Evolutionary conservation across 1,284 basidiomycete genomes (phyloP).

Genomic region (Pseudozyma sp.): DNA sequence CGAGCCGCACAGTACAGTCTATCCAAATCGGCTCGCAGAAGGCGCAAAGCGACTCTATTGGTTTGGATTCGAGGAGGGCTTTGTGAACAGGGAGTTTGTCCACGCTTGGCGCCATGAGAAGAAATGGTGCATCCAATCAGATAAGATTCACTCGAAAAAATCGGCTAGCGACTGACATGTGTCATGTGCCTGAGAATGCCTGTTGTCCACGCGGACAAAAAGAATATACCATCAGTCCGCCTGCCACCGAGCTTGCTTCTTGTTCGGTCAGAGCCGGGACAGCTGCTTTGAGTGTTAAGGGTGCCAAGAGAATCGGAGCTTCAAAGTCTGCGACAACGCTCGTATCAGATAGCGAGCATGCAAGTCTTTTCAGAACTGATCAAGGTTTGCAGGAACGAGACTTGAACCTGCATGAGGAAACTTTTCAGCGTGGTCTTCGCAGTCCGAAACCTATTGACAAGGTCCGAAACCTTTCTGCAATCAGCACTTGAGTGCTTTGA

Average conservation of each 20-base stretch:
- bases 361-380: neutral
- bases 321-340: neutral
- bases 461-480: too few species aligned
- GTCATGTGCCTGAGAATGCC: too few species aligned
- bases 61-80: too few species aligned
- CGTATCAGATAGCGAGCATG: neutral
- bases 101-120: neutral
- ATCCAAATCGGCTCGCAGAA: too few species aligned
- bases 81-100: neutral
- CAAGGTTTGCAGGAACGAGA: too few species aligned
- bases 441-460: too few species aligned
- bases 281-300: too few species aligned
- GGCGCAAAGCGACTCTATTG: too few species aligned
- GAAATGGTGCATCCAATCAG: conserved; percentile 7
- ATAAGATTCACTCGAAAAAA: conserved; percentile 27
- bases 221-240: neutral
- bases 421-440: neutral
- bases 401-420: neutral
- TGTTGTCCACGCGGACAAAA: neutral
- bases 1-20: too few species aligned
- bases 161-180: neutral
- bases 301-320: neutral
- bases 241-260: too few species aligned
- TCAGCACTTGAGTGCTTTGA: too few species aligned
- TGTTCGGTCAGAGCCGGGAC: too few species aligned